A percentile compares a stretch with the other conserved stretches of the same genome.
Conservation (phyloP, 805 yeast species). For the Priceomyces fermenticarens region DNA sequence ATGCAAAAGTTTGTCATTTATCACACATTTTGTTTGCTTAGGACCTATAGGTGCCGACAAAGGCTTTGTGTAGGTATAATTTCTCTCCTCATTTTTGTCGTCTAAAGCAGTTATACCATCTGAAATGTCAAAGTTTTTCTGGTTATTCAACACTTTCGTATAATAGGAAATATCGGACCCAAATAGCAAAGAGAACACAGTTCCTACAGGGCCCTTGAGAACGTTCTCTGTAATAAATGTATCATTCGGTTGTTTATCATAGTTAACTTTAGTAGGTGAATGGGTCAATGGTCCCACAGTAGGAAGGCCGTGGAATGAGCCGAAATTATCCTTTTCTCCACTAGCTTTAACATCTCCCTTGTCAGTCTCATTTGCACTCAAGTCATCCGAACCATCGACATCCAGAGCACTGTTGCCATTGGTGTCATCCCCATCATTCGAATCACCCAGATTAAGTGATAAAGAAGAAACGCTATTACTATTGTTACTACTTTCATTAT, state of each 20-base stretch:
- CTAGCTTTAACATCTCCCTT: too few relatives aligned
- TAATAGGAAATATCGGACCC: constrained; percentile 54
- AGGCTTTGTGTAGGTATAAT: constrained; percentile 61
- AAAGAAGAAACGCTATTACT: constrained; percentile 10
- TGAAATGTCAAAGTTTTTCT: constrained; percentile 61
- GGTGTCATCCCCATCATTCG: constrained; percentile 4
- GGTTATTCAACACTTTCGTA: constrained; percentile 48
- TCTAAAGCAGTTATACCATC: constrained; percentile 30
- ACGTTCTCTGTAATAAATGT: constrained; percentile 52
- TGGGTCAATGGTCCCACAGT: constrained; percentile 46
- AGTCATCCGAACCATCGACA: constrained; percentile 12
- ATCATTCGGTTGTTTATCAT: constrained; percentile 47
- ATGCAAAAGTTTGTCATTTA: constrained; percentile 56
- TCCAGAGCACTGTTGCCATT: constrained; percentile 2
- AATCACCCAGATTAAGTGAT: constrained; percentile 12
- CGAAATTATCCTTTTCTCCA: not conserved
- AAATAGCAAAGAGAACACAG: constrained; percentile 54
- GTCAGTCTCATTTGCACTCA: not conserved
- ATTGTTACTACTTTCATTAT: constrained; percentile 15
- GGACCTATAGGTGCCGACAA: constrained; percentile 71
- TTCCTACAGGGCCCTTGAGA: constrained; percentile 64
- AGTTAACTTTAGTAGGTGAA: constrained; percentile 47
- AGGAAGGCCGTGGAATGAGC: constrained; percentile 35
- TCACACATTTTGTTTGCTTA: constrained; percentile 65
- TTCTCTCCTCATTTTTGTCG: constrained; percentile 37